These are phyloP conservation scores for Cornus florida DNA, from an alignment of 148 eudicot species.

Conservation along the genomic window DNA sequence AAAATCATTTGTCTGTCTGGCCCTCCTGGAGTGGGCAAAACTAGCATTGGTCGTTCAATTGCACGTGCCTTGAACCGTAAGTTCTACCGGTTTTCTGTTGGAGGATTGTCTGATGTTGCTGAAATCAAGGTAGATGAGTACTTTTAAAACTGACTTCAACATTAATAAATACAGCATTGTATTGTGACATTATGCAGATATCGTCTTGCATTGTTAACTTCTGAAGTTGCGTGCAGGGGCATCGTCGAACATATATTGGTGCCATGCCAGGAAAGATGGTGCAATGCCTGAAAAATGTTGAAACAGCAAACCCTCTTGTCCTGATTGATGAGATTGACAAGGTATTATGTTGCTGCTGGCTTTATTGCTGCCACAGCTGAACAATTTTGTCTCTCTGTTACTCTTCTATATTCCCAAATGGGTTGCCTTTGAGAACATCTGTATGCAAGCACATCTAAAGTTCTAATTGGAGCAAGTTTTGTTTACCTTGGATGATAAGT, in stretches of 20 bases:
- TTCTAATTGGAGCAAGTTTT: neutral
- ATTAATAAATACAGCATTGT: neutral
- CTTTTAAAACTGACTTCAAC: neutral
- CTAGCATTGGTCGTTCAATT: constrained; percentile 98
- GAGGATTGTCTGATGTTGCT: constrained; percentile 99
- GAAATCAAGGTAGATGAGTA: constrained; percentile 75
- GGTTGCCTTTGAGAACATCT: neutral
- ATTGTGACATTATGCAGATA: neutral
- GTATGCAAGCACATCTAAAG: neutral
- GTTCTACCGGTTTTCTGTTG: constrained; percentile 95
- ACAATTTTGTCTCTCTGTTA: neutral
- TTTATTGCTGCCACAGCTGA: neutral
- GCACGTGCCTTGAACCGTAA: constrained; percentile 98
- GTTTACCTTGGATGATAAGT: neutral
- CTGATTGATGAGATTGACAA: constrained; percentile 97
- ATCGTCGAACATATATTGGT: constrained; percentile 98
- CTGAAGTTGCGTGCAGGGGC: constrained; percentile 61
- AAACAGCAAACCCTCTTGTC: constrained; percentile 97
- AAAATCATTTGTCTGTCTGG: constrained; percentile 95
- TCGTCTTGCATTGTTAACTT: constrained; percentile 8
- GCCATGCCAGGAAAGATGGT: constrained; percentile 99
- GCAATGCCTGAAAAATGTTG: constrained; percentile 92
- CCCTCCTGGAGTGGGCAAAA: constrained; percentile 99
- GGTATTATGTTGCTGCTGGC: constrained; percentile 42
- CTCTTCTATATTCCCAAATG: neutral